phyloP scores from a whole-genome alignment of 2,329 filamentous ascomycete species.

The Alternaria hordeiaustralica region DNA sequence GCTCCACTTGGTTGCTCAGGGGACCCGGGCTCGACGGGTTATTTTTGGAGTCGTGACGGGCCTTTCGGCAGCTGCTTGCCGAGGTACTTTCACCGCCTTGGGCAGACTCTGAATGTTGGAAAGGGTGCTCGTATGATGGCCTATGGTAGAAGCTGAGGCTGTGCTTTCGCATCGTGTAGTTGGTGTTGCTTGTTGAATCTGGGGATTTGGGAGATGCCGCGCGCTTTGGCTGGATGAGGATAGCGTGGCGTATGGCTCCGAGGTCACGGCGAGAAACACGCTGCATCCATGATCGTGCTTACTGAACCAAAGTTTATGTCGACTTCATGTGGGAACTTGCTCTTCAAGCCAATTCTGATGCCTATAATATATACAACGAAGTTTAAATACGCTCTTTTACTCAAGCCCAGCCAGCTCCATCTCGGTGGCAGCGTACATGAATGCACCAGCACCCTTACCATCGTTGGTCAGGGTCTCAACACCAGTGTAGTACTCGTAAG shows the following conservation, averaged over 20 bases:
- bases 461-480: conserved; percentile 46
- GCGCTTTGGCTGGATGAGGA: not conserved
- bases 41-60: conserved; percentile 25
- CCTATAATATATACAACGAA: conserved; percentile 8
- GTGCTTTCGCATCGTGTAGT: not conserved
- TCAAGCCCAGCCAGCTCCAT: conserved; percentile 29
- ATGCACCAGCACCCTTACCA: conserved; percentile 51
- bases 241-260: not conserved
- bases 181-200: not conserved
- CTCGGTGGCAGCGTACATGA: conserved; percentile 49
- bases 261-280: not conserved
- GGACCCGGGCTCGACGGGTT: conserved; percentile 11
- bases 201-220: not conserved
- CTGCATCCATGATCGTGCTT: not conserved
- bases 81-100: too few relatives aligned
- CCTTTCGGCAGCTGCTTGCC: not conserved
- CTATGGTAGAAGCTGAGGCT: not conserved
- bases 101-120: too few relatives aligned
- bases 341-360: not conserved
- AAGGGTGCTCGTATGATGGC: not conserved
- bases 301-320: not conserved
- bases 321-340: not conserved
- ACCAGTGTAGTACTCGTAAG: conserved; percentile 55
- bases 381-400: not conserved
- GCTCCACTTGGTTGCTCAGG: conserved; percentile 28